Evolutionary conservation across 2,329 filamentous ascomycete species (phyloP), one percentile per base, ranked within the genome.

Genomic region (Stagonosporopsis vannaccii): DNA sequence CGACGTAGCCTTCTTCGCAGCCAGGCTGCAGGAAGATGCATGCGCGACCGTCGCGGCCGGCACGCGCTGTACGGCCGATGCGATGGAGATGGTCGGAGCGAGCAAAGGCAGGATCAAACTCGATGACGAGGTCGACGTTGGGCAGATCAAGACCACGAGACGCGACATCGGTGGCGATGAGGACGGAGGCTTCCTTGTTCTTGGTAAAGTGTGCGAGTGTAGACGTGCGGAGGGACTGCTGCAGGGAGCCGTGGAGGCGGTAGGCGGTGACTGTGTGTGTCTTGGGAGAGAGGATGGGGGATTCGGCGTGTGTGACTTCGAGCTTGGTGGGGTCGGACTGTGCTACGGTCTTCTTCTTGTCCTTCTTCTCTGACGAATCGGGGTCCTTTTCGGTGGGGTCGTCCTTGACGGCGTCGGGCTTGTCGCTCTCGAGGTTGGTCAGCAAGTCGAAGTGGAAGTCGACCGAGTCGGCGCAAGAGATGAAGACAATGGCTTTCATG

Each of bases 401-500:
- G 20, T 73, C 61, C 30, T 72, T 65, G 12, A 64, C 65, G 12
- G 19, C 44, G 20, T 60, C 62, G 37, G 56, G 36, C 61, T 63
- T 67, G 26, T 66, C 57, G 19, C 60, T 77, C 28, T 71, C 71
- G 4, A 73, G 64, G 13, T 74, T 78, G 6, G 82, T 88, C 54
- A 99, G 85, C 3, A 97, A 80, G 58, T 96, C 90, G 73, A 92
- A 98, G 75, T 98, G 94, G 68, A 97, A 99, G 73, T 99, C 92
- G 56, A 98, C 95, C 1, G 92, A 95, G 74, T 99, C 95, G 19
- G 95, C 93, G 70, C 95, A 99, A 11, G 94, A 97, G 44, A 99
- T 90, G 78, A 99, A 99, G 32, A 99, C 84, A 58, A 99, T 97
- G 20, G 90, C 91, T 77, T 99, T 98, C 91, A 96, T 97, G 17